Base-by-base conservation (phyloP, 2,329 filamentous ascomycete genomes). In the Zopfia rhizophila region DNA sequence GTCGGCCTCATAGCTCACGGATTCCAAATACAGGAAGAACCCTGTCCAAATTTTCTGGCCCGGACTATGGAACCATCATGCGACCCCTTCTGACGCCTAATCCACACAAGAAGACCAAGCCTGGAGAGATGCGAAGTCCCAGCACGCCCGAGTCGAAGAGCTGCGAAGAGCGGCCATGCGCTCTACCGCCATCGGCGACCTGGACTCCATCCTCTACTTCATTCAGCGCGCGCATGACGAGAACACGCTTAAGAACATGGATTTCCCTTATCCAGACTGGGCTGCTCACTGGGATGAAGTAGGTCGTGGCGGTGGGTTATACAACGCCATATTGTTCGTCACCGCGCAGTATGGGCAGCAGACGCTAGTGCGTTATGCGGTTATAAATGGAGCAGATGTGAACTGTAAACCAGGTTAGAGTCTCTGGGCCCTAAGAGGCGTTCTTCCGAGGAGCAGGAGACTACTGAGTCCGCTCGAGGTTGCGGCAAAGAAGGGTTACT, bases 401-500 rank as follows among this genome's bases (percentile, higher is more conserved):
- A 14, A 35, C 23, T 35, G 29, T 30, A 35, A 13, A 28, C 39
- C 22, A 6, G 16, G 28, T 19, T 27, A 24, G 29, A 27, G 19
- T 21, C 4, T 35, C n/a, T 31, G 25, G 10, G 38, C 16, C 8
- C 10, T 43, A 3, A n/a, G 39, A 10, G 24, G 8, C 3, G 39
- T 43, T 4, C 11, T 43, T 8, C 29, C n/a, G n/a, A n/a, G n/a
- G 16, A 19, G 16, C 19, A 35, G 39, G 27, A 27, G 8, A 7
- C n/a, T 13, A 10, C 12, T 13, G 10, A 35, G 24, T 19, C 29
- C 39, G 16, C 29, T 43, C 29, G 39, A 35, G 19, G 25, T 25
- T 25, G 39, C 39, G 4, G 29, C 39, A 13, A 27, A 36, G 30
- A 35, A 31, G 27, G 39, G 39, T n/a, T 16, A 36, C 14, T 22